Conservation (phyloP, 1,284 basidiomycete genomes). For the Ustilago nuda region DNA sequence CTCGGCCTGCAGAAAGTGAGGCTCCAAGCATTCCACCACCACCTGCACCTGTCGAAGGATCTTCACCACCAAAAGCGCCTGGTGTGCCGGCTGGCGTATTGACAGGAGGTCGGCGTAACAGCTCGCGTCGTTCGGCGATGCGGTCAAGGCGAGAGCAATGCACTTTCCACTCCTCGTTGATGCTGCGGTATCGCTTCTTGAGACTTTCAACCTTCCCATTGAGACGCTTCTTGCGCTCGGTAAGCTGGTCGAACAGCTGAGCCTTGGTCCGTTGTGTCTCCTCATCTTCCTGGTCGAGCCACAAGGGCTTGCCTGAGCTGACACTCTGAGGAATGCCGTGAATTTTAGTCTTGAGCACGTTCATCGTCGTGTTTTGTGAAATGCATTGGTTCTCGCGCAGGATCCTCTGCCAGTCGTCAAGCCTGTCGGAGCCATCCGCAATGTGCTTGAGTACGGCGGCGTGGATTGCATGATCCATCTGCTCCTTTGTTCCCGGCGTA, state of each 20-base stretch:
- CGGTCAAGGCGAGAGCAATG: constrained; percentile 63
- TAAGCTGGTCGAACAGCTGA: constrained; percentile 36
- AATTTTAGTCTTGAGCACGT: constrained; percentile 48
- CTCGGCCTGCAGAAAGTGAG: constrained; percentile 35
- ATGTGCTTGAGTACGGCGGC: constrained; percentile 26
- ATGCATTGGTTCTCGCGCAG: constrained; percentile 47
- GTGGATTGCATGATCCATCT: constrained; percentile 32
- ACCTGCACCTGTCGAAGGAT: constrained; percentile 14
- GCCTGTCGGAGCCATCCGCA: neutral
- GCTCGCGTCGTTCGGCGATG: constrained; percentile 55
- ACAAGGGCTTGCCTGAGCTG: constrained; percentile 36
- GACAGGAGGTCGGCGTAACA: constrained; percentile 36
- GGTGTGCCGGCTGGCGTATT: constrained; percentile 46
- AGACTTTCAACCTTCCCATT: constrained; percentile 57
- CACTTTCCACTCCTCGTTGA: constrained; percentile 61
- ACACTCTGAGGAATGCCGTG: constrained; percentile 50
- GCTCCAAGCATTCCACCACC: constrained; percentile 33
- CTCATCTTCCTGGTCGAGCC: constrained; percentile 50
- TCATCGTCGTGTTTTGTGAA: constrained; percentile 40
- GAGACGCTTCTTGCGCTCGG: constrained; percentile 50
- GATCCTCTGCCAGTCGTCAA: constrained; percentile 31
- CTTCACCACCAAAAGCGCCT: constrained; percentile 40
- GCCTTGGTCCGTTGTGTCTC: constrained; percentile 28
- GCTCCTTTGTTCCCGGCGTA: constrained; percentile 51
- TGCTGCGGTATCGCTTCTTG: constrained; percentile 55